phyloP scores from a whole-genome alignment of 192 early-diverging fungal species.

The Coemansia sp. region DNA sequence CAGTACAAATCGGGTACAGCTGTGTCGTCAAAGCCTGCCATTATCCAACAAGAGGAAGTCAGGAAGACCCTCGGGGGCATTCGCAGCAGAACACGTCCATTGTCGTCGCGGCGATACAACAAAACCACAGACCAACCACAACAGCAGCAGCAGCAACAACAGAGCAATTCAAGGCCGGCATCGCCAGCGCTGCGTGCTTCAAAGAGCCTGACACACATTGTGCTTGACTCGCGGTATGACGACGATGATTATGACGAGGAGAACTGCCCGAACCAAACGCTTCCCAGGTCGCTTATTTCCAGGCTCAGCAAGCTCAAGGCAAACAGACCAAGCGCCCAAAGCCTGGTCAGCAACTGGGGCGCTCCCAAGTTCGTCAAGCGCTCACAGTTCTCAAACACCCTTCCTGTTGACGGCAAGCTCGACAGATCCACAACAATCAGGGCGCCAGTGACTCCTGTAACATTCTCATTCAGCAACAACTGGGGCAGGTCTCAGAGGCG shows the following conservation, averaged over 20 bases:
- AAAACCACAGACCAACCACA: conserved; percentile 11
- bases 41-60: not conserved
- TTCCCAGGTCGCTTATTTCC: conserved; percentile 22
- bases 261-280: not conserved
- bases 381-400: conserved; percentile 34
- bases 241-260: not conserved
- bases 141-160: not conserved
- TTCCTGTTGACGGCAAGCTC: conserved; percentile 13
- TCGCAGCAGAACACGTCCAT: conserved; percentile 27
- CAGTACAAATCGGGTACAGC: not conserved
- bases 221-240: not conserved
- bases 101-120: conserved; percentile 25
- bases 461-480: not conserved
- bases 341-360: conserved; percentile 43
- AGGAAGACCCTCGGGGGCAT: conserved; percentile 29
- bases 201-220: conserved; percentile 17
- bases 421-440: not conserved
- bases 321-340: conserved; percentile 28
- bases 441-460: not conserved
- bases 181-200: conserved; percentile 5
- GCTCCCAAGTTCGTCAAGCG: conserved; percentile 50
- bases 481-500: conserved; percentile 25
- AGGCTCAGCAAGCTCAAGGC: conserved; percentile 25
- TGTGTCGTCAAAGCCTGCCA: not conserved
- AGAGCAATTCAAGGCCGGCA: not conserved